phyloP scores from a whole-genome alignment of 805 yeast genomes.

The Saccharomycopsis synnaedendra region DNA sequence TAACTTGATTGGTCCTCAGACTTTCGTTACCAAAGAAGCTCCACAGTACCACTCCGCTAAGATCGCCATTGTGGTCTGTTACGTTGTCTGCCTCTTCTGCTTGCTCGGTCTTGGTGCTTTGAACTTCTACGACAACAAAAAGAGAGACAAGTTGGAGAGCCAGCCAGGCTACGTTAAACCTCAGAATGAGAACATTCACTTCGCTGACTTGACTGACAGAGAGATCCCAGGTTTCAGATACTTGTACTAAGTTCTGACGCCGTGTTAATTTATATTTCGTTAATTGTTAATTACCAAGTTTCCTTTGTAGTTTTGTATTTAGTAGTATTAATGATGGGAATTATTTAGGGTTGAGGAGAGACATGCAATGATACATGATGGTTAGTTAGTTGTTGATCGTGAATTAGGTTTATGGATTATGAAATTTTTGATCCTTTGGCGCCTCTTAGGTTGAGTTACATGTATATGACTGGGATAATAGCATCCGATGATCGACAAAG shows the following conservation, averaged over 20 bases:
- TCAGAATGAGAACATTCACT: slow-evolving; percentile 29
- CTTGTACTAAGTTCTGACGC: slow-evolving; percentile 15
- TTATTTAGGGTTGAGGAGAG: too few relatives aligned
- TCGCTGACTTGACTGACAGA: slow-evolving; percentile 41
- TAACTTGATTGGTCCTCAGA: slow-evolving; percentile 63
- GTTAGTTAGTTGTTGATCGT: too few relatives aligned
- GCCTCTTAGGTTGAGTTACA: too few relatives aligned
- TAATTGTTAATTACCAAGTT: too few relatives aligned
- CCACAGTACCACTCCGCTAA: slow-evolving; percentile 33
- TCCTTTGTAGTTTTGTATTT: too few relatives aligned
- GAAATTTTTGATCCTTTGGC: too few relatives aligned
- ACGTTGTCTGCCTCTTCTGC: slow-evolving; percentile 21
- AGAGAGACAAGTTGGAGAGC: slow-evolving; percentile 17
- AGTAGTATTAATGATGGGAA: too few relatives aligned
- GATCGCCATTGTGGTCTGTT: slow-evolving; percentile 27
- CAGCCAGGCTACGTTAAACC: slow-evolving; percentile 15
- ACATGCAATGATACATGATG: too few relatives aligned
- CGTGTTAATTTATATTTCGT: too few relatives aligned
- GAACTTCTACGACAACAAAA: slow-evolving; percentile 26
- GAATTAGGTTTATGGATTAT: too few relatives aligned
- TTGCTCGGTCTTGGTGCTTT: slow-evolving; percentile 22
- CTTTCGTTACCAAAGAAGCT: slow-evolving; percentile 36
- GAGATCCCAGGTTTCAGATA: slow-evolving; percentile 47
- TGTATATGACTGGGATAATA: too few relatives aligned
- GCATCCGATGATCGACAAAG: too few relatives aligned